Evolutionary conservation across 169 alveolate genomes (phyloP).

Genomic region (Cryptosporidium felis): DNA sequence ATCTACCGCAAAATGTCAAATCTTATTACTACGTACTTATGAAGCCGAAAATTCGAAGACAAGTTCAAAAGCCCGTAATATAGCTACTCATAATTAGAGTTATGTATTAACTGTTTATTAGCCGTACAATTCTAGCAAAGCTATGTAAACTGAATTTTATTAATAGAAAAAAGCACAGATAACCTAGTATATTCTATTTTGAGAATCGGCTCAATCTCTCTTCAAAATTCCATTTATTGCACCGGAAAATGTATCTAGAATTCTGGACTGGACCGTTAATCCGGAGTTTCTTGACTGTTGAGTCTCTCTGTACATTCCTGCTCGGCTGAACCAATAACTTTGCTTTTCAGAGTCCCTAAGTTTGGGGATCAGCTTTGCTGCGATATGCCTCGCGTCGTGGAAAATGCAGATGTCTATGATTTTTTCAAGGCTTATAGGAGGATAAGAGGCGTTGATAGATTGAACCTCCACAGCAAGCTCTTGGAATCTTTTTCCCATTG

Average conservation of each 20-base stretch:
- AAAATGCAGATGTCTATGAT: conserved; percentile 55
- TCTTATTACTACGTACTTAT: no score
- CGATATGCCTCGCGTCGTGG: conserved; percentile 67
- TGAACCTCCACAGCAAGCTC: conserved; percentile 35
- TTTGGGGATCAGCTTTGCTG: conserved; percentile 66
- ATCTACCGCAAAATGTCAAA: no score
- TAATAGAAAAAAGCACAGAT: no score
- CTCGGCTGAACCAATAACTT: conserved; percentile 55
- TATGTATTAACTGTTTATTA: no score
- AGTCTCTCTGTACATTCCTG: conserved; percentile 69
- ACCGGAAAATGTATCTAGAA: conserved; percentile 24
- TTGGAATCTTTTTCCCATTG: conserved; percentile 42
- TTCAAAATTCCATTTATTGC: conserved; percentile 36
- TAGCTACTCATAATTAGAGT: no score
- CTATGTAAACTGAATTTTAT: no score
- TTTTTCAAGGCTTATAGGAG: conserved; percentile 34
- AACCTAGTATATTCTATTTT: no score
- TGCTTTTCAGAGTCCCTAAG: conserved; percentile 48
- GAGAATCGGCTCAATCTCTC: background rate
- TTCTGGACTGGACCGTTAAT: conserved; percentile 22
- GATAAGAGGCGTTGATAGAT: background rate
- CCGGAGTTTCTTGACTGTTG: conserved; percentile 4
- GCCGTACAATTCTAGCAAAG: no score
- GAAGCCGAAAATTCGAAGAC: no score
- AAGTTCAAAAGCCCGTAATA: no score